Evolutionary conservation across 768 basidiomycete species (phyloP).

Genomic region (Suillus bovinus): DNA sequence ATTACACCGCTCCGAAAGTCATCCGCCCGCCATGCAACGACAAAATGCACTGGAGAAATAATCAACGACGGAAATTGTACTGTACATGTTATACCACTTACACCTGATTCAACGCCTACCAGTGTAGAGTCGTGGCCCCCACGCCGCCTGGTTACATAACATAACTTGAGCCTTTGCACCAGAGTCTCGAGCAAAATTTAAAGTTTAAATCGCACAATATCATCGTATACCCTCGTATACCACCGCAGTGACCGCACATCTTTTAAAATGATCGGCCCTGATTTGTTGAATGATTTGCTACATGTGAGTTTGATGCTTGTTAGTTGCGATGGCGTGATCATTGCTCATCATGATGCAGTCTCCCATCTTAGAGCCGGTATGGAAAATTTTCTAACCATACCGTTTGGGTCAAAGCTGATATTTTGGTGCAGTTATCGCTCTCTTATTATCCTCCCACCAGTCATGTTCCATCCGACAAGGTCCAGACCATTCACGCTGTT

Average conservation of each 20-base stretch:
- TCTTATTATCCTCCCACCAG: constrained; percentile 13
- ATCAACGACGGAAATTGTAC: neutral
- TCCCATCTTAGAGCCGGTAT: constrained; percentile 20
- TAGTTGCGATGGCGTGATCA: constrained; percentile 32
- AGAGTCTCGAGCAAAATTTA: neutral
- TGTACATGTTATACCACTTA: neutral
- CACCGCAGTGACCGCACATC: neutral
- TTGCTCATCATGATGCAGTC: constrained; percentile 27
- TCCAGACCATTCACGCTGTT: constrained; percentile 18
- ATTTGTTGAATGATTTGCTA: constrained; percentile 17
- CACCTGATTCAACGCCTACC: neutral
- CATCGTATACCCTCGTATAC: neutral
- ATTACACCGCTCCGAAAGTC: neutral
- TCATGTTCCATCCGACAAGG: constrained; percentile 19
- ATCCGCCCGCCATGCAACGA: neutral
- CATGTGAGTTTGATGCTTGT: constrained; percentile 14
- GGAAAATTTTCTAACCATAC: constrained; percentile 4
- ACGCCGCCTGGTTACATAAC: neutral
- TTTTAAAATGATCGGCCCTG: constrained; percentile 9
- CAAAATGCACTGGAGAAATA: neutral
- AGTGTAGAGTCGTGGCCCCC: too few species aligned
- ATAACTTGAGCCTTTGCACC: too few species aligned
- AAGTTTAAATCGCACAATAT: neutral
- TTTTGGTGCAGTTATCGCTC: constrained; percentile 13
- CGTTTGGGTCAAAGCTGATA: neutral